These are phyloP conservation scores for Radiomyces spectabilis DNA, from an alignment of 192 early-diverging fungal species.

Conservation along the genomic window DNA sequence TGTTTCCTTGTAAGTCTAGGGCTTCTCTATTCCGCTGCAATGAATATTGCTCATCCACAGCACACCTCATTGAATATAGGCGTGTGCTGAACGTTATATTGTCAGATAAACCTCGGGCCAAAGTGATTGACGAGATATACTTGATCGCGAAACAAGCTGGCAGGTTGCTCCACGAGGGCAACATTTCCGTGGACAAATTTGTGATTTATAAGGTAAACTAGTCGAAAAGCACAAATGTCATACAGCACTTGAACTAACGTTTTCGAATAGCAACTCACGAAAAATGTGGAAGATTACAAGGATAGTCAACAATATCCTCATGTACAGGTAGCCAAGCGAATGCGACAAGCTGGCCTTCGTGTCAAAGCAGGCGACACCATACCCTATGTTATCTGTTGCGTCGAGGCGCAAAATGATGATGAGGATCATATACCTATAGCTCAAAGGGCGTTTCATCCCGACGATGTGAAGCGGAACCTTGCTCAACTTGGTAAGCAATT, in stretches of 20 bases:
- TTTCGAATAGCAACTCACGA: conserved; percentile 67
- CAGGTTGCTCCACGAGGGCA: conserved; percentile 58
- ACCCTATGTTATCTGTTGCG: conserved; percentile 90
- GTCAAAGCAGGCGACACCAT: conserved; percentile 84
- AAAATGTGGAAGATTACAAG: conserved; percentile 83
- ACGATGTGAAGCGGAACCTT: conserved; percentile 61
- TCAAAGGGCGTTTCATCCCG: conserved; percentile 71
- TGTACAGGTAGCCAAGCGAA: conserved; percentile 84
- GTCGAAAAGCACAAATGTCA: neutral
- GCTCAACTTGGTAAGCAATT: conserved; percentile 37
- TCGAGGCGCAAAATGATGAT: conserved; percentile 22
- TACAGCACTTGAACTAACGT: neutral
- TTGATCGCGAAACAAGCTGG: conserved; percentile 60
- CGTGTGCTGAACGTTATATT: conserved; percentile 60
- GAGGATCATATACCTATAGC: conserved; percentile 34
- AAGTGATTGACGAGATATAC: conserved; percentile 75
- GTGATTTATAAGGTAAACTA: conserved; percentile 76
- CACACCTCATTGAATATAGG: no score
- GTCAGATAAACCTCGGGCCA: conserved; percentile 47
- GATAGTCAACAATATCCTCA: conserved; percentile 88
- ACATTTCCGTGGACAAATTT: conserved; percentile 76
- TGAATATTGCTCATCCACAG: neutral
- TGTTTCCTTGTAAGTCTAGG: conserved; percentile 60
- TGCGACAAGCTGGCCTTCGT: conserved; percentile 61
- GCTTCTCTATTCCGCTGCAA: conserved; percentile 9